phyloP scores from a whole-genome alignment of 352 stramenopile genomes.

The Blastocystis sp. region DNA sequence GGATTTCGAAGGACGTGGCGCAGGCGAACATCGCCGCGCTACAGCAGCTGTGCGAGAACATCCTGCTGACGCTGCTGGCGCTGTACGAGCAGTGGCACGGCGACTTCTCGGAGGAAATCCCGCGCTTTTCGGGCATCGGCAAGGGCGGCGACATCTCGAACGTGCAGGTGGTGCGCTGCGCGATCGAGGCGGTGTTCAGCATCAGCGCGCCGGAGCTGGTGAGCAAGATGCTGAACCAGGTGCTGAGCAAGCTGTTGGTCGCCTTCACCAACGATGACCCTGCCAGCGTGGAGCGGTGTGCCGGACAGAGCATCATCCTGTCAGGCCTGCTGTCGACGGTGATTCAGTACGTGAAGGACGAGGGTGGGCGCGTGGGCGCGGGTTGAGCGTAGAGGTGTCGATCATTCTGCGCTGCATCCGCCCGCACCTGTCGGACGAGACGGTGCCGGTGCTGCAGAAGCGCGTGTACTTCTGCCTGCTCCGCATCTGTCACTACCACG shows the following conservation, averaged over 20 bases:
- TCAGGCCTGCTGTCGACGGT: constrained; percentile 62
- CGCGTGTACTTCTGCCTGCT: constrained; percentile 61
- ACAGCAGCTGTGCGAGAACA: neutral
- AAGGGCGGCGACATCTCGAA: constrained; percentile 18
- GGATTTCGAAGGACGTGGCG: neutral
- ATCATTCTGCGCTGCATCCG: constrained; percentile 49
- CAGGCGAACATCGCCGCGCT: constrained; percentile 13
- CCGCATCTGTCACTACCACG: constrained; percentile 50
- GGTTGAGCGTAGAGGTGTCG: constrained; percentile 12
- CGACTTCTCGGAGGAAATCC: constrained; percentile 29
- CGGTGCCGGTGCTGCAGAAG: constrained; percentile 42
- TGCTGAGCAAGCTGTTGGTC: constrained; percentile 15
- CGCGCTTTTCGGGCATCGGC: constrained; percentile 38
- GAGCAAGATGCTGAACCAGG: constrained; percentile 50
- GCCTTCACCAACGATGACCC: constrained; percentile 42
- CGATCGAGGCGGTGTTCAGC: constrained; percentile 30
- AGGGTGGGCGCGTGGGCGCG: neutral
- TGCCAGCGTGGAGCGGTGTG: neutral
- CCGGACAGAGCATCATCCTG: constrained; percentile 55
- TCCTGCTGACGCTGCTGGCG: constrained; percentile 16
- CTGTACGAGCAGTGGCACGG: constrained; percentile 63
- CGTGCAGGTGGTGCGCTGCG: constrained; percentile 38
- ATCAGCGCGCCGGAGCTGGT: constrained; percentile 12
- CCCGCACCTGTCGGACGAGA: constrained; percentile 33
- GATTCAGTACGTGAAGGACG: constrained; percentile 57